These are phyloP conservation scores for Striga asiatica DNA, from an alignment of 257 asterid species.

Conservation along the genomic window DNA sequence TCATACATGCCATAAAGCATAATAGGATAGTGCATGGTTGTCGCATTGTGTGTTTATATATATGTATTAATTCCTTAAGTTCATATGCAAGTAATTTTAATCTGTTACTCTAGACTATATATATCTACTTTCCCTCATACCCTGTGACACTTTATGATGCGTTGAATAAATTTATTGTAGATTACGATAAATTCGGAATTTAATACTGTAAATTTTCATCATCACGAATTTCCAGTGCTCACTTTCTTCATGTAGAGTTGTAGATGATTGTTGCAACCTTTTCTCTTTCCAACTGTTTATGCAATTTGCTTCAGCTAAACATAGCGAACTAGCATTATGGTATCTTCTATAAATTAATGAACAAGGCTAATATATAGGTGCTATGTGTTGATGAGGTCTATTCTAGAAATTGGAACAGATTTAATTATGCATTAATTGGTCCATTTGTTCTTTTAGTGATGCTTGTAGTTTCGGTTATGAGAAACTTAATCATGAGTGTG, in stretches of 20 bases:
- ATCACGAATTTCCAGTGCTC: not conserved
- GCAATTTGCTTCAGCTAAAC: conserved; percentile 1
- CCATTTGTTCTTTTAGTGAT: conserved; percentile 6
- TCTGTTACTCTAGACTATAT: too few relatives aligned
- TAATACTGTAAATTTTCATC: not conserved
- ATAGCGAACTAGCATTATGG: not conserved
- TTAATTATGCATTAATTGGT: conserved; percentile 1
- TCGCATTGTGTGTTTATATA: too few relatives aligned
- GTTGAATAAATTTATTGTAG: not conserved
- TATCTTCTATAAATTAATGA: not conserved
- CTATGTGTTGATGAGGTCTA: not conserved
- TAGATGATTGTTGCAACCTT: not conserved
- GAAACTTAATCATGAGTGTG: not conserved
- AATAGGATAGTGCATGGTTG: too few relatives aligned
- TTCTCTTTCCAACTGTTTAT: not conserved
- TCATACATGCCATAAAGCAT: too few relatives aligned
- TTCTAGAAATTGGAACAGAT: not conserved
- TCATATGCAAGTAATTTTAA: too few relatives aligned
- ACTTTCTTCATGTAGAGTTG: not conserved
- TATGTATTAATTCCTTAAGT: too few relatives aligned
- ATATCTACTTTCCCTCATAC: not conserved
- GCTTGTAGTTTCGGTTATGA: not conserved
- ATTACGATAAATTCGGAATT: not conserved
- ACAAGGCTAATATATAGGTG: not conserved
- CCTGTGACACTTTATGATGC: not conserved